Evolutionary conservation across 2,329 filamentous ascomycete genomes (phyloP), one percentile per base, ranked within the genome.

Genomic region (Trichoderma afroharzianum): DNA sequence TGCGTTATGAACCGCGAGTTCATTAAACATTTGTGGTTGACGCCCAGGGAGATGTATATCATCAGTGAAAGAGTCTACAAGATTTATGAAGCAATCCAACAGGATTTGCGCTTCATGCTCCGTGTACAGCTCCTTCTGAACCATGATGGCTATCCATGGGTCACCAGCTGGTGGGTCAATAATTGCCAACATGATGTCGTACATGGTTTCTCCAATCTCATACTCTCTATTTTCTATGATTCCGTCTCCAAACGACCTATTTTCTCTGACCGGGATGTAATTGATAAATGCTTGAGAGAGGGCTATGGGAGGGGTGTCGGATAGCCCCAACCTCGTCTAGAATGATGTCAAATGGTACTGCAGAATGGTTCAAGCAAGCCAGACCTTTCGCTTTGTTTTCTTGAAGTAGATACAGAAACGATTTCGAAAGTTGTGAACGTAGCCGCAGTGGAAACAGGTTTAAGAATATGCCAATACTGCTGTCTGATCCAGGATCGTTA

Each of bases 261-360:
- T 47, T 72, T 74, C 66, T 79, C 76, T 18, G 75, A 73, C 9
- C 76, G 77, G 57, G n/a, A 59, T 59, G 62, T 82, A 82, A 71
- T 82, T 74, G 43, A 82, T 33, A 57, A 80, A 78, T 1, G 77
- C 80, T 74, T 89, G 87, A 88, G 0, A 88, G 39, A 0, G 87
- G 87, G 33, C 73, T 82, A 62, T 83, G 74, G 0, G 77, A 72
- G 0, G 81, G 69, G 0, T 84, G 83, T 2, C 85, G 77, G 0
- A 79, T 73, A 1, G 84, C 79, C 3, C 79, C 76, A 1, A 88
- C 76, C 28, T 85, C 77, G 0, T 83, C 75, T 0, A 89, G 77
- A 0, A 89, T 73, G 0, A 84, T 77, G 59, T 88, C 83, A 68
- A 88, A 86, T 0, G 87, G 87, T 3, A 88, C 68, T 0, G 9